Evolutionary conservation across 768 basidiomycete species (phyloP), one percentile per base, ranked within the genome.

Genomic region (Serendipita vermifera): DNA sequence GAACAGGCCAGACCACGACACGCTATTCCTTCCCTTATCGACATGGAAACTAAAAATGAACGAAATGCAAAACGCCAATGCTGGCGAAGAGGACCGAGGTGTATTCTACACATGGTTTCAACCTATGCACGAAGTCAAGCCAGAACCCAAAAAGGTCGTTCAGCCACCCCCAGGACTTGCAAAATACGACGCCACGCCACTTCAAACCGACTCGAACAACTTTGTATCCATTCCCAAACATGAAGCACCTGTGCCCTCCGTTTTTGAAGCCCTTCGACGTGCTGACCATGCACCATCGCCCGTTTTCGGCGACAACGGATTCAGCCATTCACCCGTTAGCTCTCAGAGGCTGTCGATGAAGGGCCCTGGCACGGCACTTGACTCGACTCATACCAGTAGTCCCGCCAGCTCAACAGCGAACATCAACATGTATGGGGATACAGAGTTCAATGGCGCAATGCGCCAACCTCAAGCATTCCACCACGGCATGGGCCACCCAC

Each of bases 21-120:
- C 46, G 7, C n/a, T 22, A 29, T 51, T 22, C 29, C 22, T 51
- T 20, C 5, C 46, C 5, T 29, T 51, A n/a, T 5, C 27, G 5
- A 29, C 24, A 51, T 51, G 46, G 46, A 51, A 51, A 29, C 17
- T 15, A 29, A 51, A 51, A n/a, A 51, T 51, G 46, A 22, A 5
- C n/a, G 46, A 31, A 9, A 20, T 26, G n/a, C 22, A 29, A 20
- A 26, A 26, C 3, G 32, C 46, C 22, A n/a, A n/a, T n/a, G n/a
- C n/a, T n/a, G n/a, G n/a, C n/a, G n/a, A n/a, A n/a, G 46, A 51
- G 9, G 46, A 51, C 9, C 31, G 22, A 4, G 9, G n/a, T 9
- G 20, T 51, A 15, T 51, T 51, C 46, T 29, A 26, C n/a, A 51
- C 22, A n/a, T 51, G 46, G 46, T 51, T 26, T 29, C 22, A 51